Evolutionary conservation across 148 eudicot species (phyloP).

Genomic region (Euryodendron excelsum): DNA sequence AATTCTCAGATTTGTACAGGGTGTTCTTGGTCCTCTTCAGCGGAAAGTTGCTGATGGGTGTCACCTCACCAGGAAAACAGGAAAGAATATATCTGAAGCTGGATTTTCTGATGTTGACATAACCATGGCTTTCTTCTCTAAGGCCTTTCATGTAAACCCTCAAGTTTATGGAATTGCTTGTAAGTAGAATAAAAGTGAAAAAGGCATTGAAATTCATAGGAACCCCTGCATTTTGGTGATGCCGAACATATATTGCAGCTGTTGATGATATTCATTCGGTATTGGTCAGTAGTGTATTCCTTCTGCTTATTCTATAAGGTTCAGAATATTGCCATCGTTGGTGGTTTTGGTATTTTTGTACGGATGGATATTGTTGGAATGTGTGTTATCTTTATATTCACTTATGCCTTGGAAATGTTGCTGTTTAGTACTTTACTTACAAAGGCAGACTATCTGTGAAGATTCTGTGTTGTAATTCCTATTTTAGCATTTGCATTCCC

Average conservation of each 20-base stretch:
- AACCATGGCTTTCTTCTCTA: conserved; percentile 37
- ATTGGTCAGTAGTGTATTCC: too few relatives aligned
- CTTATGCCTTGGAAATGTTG: too few relatives aligned
- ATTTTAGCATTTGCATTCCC: too few relatives aligned
- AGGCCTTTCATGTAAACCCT: conserved; percentile 60
- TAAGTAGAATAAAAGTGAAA: conserved; percentile 33
- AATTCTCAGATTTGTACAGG: conserved; percentile 49
- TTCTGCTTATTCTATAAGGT: too few relatives aligned
- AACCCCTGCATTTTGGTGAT: background rate
- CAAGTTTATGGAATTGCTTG: conserved; percentile 72
- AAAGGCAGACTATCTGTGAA: too few relatives aligned
- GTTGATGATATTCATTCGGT: background rate
- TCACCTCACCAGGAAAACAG: conserved; percentile 76
- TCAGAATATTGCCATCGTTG: too few relatives aligned
- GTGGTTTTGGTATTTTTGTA: too few relatives aligned
- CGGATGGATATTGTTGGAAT: too few relatives aligned
- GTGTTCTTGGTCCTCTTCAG: conserved; percentile 69
- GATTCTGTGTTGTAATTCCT: too few relatives aligned
- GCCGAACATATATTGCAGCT: background rate
- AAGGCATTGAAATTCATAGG: background rate
- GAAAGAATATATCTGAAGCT: conserved; percentile 53
- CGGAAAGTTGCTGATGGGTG: conserved; percentile 73
- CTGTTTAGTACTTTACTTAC: too few relatives aligned
- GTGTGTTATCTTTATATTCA: too few relatives aligned
- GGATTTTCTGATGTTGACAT: conserved; percentile 65